A percentile compares a stretch with the other conserved stretches of the same genome.
These are phyloP conservation scores for Ambrosiella xylebori DNA, from an alignment of 2,329 filamentous ascomycete genomes.

Conservation along the genomic window DNA sequence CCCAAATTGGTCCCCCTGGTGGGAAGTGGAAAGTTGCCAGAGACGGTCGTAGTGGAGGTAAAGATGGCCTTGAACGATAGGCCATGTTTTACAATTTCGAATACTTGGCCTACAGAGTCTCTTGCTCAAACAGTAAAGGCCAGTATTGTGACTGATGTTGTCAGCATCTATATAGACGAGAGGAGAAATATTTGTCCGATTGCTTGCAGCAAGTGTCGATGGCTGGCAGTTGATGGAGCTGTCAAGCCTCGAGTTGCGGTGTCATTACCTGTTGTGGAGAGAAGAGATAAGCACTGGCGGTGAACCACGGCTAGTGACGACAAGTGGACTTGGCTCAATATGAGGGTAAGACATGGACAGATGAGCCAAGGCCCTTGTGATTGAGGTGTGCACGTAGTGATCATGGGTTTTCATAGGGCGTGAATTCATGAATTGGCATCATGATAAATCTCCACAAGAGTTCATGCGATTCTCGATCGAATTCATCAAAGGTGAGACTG, in stretches of 20 bases:
- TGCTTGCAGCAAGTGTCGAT: no score
- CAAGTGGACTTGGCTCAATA: neutral
- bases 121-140: no score
- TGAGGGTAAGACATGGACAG: neutral
- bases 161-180: no score
- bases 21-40: neutral
- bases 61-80: neutral
- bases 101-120: no score
- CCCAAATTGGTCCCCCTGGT: neutral
- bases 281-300: neutral
- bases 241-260: neutral
- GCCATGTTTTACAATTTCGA: no score
- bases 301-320: neutral
- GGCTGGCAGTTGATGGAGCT: neutral
- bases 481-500: no score
- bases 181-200: no score
- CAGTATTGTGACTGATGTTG: no score
- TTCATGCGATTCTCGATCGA: no score
- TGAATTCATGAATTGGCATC: neutral
- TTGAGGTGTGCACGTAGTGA: neutral
- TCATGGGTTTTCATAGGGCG: neutral
- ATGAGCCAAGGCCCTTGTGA: neutral
- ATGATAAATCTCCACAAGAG: no score
- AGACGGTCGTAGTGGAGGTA: neutral
- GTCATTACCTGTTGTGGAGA: no score